Evolutionary conservation across 2,329 filamentous ascomycete genomes (phyloP).

Genomic region (Penicillium sp.): DNA sequence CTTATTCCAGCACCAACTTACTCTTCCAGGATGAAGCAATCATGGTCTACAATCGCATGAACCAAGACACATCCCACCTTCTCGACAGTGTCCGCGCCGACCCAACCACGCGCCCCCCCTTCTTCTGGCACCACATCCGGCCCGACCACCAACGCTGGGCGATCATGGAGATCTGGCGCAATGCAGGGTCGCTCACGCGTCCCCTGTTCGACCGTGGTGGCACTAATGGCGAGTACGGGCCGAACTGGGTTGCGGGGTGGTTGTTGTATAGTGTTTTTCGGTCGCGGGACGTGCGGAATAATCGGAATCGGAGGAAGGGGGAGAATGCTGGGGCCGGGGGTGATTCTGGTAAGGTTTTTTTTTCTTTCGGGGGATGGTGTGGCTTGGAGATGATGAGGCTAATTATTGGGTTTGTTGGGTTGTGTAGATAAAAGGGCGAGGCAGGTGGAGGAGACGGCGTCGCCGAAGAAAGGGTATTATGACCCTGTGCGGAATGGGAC

Average conservation of each 20-base stretch:
- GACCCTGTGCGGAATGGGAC: constrained; percentile 45
- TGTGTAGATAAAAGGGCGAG: constrained; percentile 26
- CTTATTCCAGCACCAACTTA: neutral
- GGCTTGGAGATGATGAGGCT: neutral
- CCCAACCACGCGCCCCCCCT: constrained; percentile 41
- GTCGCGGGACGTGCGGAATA: constrained; percentile 49
- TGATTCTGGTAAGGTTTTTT: constrained; percentile 14
- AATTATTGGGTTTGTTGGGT: constrained; percentile 7
- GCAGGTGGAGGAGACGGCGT: constrained; percentile 27
- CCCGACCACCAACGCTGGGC: constrained; percentile 46
- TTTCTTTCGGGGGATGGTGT: neutral
- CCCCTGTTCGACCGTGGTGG: constrained; percentile 43
- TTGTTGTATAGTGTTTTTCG: constrained; percentile 51
- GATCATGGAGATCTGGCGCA: constrained; percentile 46
- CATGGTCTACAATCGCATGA: constrained; percentile 44
- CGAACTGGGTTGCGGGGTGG: constrained; percentile 51
- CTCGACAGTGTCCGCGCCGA: constrained; percentile 44
- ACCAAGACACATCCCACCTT: constrained; percentile 43
- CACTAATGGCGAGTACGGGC: constrained; percentile 47
- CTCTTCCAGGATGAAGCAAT: constrained; percentile 46
- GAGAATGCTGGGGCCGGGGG: constrained; percentile 26
- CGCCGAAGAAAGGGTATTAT: constrained; percentile 41
- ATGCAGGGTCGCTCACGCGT: constrained; percentile 41
- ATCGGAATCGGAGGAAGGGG: constrained; percentile 45
- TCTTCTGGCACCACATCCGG: constrained; percentile 51